These are phyloP conservation scores for Chrysoporthe cubensis DNA, from an alignment of 2,329 filamentous ascomycete species.

Conservation along the genomic window DNA sequence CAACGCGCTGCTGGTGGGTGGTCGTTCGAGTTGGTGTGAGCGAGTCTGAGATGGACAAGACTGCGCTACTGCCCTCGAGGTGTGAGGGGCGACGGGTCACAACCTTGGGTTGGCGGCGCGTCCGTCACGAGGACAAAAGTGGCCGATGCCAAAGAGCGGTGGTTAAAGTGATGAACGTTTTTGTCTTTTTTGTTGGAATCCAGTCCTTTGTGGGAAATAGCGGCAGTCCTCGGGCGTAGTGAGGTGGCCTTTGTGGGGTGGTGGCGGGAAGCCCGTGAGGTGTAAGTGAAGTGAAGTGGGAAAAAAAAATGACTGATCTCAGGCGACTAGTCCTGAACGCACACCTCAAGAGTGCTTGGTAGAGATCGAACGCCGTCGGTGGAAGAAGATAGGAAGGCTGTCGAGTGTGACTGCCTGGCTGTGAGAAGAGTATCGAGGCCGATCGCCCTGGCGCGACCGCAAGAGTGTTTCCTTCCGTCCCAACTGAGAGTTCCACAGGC, in stretches of 20 bases:
- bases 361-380: neutral
- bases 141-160: neutral
- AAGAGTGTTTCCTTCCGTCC: neutral
- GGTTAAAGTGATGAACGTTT: neutral
- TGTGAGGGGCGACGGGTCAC: neutral
- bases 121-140: neutral
- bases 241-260: slow-evolving; percentile 11
- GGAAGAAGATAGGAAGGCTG: neutral
- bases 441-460: neutral
- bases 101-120: neutral
- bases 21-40: neutral
- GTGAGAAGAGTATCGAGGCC: neutral
- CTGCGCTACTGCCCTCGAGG: neutral
- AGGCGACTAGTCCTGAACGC: slow-evolving; percentile 6
- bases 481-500: neutral
- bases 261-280: neutral
- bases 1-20: neutral
- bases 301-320: slow-evolving; percentile 2
- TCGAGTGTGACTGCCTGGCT: neutral
- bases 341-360: slow-evolving; percentile 1
- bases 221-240: neutral
- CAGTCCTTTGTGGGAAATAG: slow-evolving; percentile 23
- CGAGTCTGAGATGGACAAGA: neutral
- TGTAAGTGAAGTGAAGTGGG: slow-evolving; percentile 1
- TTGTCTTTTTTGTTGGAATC: slow-evolving; percentile 14